Base-by-base conservation (phyloP, 352 stramenopile genomes). In the Globisporangium nagaii region DNA sequence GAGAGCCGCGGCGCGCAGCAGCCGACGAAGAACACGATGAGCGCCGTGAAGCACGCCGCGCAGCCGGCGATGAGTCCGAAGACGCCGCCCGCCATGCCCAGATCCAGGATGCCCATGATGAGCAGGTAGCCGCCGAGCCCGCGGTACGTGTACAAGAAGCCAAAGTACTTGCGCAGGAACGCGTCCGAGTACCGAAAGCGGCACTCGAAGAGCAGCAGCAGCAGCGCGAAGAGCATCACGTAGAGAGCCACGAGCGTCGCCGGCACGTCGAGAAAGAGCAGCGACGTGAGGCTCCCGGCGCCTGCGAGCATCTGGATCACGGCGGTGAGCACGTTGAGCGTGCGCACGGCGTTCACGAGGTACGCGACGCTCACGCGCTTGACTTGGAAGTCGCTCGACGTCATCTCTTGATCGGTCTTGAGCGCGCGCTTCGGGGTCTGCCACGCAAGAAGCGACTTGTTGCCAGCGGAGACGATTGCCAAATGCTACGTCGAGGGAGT, bases 21-120 rank as follows among this genome's bases (percentile, higher is more conserved):
- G 4, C 68, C 66, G 24, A 75, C 60, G 27, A 71, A 36, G 27
- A 79, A 32, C 41, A 79, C 65, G 48, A 82, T 60, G n/a, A 63
- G 59, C 7, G 71, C 69, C 50, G 70, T 82, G 35, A 63, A 52
- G 40, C 61, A 75, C n/a, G 72, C 72, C 8, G 65, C 27, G 0
- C 35, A 55, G 25, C 72, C 72, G 12, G 72, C 67, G 41, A 77
- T 43, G 12, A 67, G 45, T 0, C 67, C 72, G 44, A 79, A 75
- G 20, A 71, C 28, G 5, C 63, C 58, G 22, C 71, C 66, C 6
- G 71, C 68, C 68, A 84, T 76, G 11, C 75, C 75, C 25, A 86
- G 60, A 20, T 84, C 73, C n/a, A 86, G 61, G 48, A 86, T 56
- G 9, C 75, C 75, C 39, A 86, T 67, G 59, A 86, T 82, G 42